phyloP scores from a whole-genome alignment of 2,329 filamentous ascomycete genomes.

The Dichotomopilus funicola region DNA sequence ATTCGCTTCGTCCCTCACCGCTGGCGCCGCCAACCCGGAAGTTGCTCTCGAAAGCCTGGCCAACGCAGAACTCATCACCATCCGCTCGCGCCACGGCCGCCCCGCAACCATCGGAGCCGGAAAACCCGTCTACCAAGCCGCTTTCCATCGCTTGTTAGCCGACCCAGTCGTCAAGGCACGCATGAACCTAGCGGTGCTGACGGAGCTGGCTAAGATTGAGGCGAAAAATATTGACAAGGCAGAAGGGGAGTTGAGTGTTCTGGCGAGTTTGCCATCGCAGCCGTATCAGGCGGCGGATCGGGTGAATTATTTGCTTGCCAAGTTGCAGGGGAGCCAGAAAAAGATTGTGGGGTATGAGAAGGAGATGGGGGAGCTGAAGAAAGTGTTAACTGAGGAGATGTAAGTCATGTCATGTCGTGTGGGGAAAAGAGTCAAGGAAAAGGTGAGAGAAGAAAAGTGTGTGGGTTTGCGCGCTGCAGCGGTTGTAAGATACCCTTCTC shows the following conservation, averaged over 20 bases:
- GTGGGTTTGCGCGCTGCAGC: neutral
- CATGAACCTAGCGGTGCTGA: conserved; percentile 65
- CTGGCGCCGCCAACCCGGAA: conserved; percentile 57
- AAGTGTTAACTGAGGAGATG: conserved; percentile 46
- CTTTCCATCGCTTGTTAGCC: conserved; percentile 64
- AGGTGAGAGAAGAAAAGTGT: neutral
- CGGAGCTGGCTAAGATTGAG: conserved; percentile 65
- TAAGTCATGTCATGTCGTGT: conserved; percentile 2
- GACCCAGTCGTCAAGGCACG: conserved; percentile 68
- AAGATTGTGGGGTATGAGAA: conserved; percentile 69
- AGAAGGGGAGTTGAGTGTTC: conserved; percentile 65
- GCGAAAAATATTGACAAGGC: conserved; percentile 68
- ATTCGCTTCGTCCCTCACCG: conserved; percentile 54
- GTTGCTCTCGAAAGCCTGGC: conserved; percentile 71
- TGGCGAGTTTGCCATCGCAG: conserved; percentile 65
- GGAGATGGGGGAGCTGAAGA: conserved; percentile 66
- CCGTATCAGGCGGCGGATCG: conserved; percentile 61
- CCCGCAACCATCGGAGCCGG: conserved; percentile 73
- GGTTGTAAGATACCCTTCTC: conserved; percentile 6
- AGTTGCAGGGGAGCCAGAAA: conserved; percentile 65
- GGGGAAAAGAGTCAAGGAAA: too few relatives aligned
- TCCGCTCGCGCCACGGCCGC: conserved; percentile 66
- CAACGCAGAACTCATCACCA: conserved; percentile 76
- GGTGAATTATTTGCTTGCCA: conserved; percentile 65
- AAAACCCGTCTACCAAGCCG: conserved; percentile 78